Percentiles rank a stretch among this genome's conserved stretches.
phyloP scores from a whole-genome alignment of 495 filamentous ascomycete species.

The Podospora australis region DNA sequence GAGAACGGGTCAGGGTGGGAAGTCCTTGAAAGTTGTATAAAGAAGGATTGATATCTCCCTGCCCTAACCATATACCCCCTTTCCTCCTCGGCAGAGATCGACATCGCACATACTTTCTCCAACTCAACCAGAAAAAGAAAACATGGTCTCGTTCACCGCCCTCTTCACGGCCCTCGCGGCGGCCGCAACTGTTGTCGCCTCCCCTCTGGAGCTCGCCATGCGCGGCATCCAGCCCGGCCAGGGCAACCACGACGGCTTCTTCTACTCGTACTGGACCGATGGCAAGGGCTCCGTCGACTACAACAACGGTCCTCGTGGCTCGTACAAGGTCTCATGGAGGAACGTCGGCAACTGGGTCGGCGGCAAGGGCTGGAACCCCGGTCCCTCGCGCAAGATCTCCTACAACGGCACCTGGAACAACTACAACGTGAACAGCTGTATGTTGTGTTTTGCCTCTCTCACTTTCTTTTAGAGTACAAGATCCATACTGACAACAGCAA shows the following conservation, averaged over 20 bases:
- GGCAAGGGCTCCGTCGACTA: constrained; percentile 45
- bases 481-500: background rate
- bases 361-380: constrained; percentile 55
- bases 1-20: no score
- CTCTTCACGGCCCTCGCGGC: background rate
- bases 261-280: constrained; percentile 56
- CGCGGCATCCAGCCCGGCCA: constrained; percentile 23
- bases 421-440: constrained; percentile 22
- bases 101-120: no score
- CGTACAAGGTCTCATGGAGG: constrained; percentile 47
- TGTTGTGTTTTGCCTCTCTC: background rate
- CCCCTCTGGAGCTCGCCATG: background rate
- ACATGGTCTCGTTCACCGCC: constrained; percentile 3
- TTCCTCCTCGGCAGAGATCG: no score
- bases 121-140: background rate
- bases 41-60: no score
- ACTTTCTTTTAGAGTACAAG: background rate
- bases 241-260: constrained; percentile 50
- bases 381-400: constrained; percentile 18
- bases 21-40: no score
- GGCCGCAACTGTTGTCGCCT: background rate
- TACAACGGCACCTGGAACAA: constrained; percentile 28
- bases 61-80: no score
- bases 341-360: constrained; percentile 49
- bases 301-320: constrained; percentile 43